These are phyloP conservation scores for Eleusine coracana DNA, from an alignment of 176 grass and related monocot genomes.

Conservation along the genomic window DNA sequence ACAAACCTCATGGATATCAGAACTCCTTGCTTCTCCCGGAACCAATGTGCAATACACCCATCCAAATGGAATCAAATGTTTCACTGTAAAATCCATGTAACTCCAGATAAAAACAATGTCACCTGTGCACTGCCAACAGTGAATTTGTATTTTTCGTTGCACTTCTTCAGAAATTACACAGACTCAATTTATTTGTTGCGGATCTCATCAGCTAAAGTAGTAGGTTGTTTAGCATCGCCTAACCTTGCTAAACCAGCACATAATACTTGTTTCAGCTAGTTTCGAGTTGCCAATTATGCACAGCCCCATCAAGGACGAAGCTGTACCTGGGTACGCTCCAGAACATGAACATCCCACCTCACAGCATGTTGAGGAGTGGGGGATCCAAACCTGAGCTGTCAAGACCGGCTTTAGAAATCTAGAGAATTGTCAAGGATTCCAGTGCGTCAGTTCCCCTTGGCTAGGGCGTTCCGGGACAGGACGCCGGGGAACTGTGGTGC, in stretches of 20 bases:
- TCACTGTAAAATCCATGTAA: not conserved
- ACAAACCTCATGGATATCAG: no score
- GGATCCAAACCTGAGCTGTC: constrained; percentile 23
- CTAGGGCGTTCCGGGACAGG: constrained; percentile 40
- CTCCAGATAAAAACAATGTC: not conserved
- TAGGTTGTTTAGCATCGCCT: constrained; percentile 39
- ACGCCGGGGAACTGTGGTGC: not conserved
- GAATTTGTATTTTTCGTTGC: constrained; percentile 9
- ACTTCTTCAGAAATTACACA: constrained; percentile 25
- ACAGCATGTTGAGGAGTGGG: constrained; percentile 29
- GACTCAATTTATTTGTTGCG: constrained; percentile 33
- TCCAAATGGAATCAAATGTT: not conserved
- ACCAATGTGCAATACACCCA: not conserved
- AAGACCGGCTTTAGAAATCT: constrained; percentile 1
- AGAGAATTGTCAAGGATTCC: constrained; percentile 14
- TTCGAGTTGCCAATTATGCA: constrained; percentile 35
- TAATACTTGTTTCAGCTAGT: constrained; percentile 20
- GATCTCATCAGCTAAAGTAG: constrained; percentile 38
- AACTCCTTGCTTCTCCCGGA: no score
- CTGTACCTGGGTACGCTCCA: constrained; percentile 30
- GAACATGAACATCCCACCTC: constrained; percentile 41
- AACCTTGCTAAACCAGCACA: constrained; percentile 33
- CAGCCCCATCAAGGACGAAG: constrained; percentile 28
- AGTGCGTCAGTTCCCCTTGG: constrained; percentile 18
- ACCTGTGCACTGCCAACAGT: not conserved